Evolutionary conservation across 192 early-diverging fungal genomes (phyloP).

Genomic region (Umbelopsis ramanniana): DNA sequence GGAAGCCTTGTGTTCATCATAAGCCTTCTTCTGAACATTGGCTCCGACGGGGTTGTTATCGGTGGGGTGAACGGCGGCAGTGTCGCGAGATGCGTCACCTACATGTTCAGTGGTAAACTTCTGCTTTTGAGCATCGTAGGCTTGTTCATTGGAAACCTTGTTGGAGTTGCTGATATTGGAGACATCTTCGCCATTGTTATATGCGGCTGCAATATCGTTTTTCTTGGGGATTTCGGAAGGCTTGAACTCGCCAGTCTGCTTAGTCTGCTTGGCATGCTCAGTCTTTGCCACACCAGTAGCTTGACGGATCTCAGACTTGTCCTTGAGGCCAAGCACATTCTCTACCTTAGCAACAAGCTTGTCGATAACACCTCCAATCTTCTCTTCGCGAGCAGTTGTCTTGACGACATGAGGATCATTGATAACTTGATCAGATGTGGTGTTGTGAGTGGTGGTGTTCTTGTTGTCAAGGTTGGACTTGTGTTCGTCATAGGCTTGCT

Average conservation of each 20-base stretch:
- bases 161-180: neutral
- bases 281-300: neutral
- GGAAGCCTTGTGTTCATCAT: neutral
- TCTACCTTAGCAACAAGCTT: slow-evolving; percentile 14
- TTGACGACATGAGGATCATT: neutral
- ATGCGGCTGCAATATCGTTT: neutral
- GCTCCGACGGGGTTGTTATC: neutral
- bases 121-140: neutral
- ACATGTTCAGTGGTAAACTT: neutral
- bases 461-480: slow-evolving; percentile 10
- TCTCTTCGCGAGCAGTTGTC: slow-evolving; percentile 6
- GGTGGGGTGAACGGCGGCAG: neutral
- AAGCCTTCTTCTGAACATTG: neutral
- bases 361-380: slow-evolving; percentile 4
- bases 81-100: neutral
- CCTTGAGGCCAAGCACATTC: slow-evolving; percentile 10
- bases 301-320: neutral
- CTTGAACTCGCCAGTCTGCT: neutral
- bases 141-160: neutral
- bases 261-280: neutral
- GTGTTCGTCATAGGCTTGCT: slow-evolving; percentile 14
- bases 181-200: neutral
- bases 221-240: neutral
- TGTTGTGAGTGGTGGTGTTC: neutral
- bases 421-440: neutral